These are phyloP conservation scores for Solanum megistacrolobum DNA, from an alignment of 257 asterid genomes.

Conservation along the genomic window DNA sequence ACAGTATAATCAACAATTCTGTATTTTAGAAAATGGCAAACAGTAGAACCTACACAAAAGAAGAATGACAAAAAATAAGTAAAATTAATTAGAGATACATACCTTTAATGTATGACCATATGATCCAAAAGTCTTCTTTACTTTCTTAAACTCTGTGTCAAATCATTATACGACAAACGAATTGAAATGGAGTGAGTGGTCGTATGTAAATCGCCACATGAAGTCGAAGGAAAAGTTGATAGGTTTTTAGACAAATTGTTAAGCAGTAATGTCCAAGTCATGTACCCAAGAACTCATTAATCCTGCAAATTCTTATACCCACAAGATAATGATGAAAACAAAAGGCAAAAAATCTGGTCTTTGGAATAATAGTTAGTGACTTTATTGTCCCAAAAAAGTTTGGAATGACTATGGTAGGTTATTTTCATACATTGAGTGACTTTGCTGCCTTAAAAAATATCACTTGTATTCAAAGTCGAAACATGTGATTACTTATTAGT, in stretches of 20 bases:
- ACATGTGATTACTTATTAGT: background rate
- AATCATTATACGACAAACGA: too few relatives aligned
- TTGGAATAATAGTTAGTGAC: too few relatives aligned
- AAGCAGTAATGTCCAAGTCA: too few relatives aligned
- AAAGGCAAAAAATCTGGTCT: too few relatives aligned
- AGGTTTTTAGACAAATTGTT: too few relatives aligned
- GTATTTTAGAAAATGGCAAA: background rate
- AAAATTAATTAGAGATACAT: background rate
- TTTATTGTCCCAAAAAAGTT: too few relatives aligned
- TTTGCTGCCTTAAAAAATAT: too few relatives aligned
- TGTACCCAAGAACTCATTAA: too few relatives aligned
- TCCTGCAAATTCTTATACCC: too few relatives aligned
- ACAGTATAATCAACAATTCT: background rate
- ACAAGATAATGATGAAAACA: too few relatives aligned
- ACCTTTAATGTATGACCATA: background rate
- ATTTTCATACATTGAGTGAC: too few relatives aligned
- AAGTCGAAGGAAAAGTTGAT: background rate
- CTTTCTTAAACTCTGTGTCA: background rate
- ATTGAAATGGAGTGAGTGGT: background rate
- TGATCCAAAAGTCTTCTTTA: background rate
- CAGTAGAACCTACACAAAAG: background rate
- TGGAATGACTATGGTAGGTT: too few relatives aligned
- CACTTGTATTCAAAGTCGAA: background rate
- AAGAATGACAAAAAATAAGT: background rate
- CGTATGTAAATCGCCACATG: background rate